Evolutionary conservation across 2,329 filamentous ascomycete species (phyloP).

Genomic region (Penicillium griseofulvum): DNA sequence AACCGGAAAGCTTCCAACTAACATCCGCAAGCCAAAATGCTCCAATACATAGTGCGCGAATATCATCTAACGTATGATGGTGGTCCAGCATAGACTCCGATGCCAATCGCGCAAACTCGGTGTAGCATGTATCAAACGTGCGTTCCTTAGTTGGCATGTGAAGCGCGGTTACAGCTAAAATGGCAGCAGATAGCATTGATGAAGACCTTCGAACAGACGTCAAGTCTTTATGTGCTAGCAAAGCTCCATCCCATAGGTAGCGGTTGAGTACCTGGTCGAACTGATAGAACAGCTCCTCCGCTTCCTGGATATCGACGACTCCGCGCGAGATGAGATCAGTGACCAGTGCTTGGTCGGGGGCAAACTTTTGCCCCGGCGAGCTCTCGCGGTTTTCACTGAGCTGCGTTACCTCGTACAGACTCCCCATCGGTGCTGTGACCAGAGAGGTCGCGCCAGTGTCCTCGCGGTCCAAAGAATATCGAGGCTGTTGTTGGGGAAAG

Average conservation of each 20-base stretch:
- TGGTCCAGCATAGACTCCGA: constrained; percentile 54
- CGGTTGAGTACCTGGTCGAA: constrained; percentile 44
- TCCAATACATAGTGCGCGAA: constrained; percentile 54
- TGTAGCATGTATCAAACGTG: constrained; percentile 50
- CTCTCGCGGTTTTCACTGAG: constrained; percentile 38
- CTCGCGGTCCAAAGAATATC: constrained; percentile 38
- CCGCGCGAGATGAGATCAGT: constrained; percentile 54
- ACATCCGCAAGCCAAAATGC: constrained; percentile 58
- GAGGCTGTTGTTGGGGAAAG: constrained; percentile 28
- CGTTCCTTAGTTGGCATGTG: constrained; percentile 49
- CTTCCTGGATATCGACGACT: constrained; percentile 44
- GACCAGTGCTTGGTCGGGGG: constrained; percentile 35
- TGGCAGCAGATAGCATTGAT: constrained; percentile 41
- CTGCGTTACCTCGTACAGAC: constrained; percentile 51
- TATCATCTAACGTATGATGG: constrained; percentile 51
- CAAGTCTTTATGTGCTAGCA: constrained; percentile 47
- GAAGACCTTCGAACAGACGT: constrained; percentile 49
- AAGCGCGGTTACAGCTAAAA: constrained; percentile 52
- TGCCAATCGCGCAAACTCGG: constrained; percentile 53
- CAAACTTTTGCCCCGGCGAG: constrained; percentile 32
- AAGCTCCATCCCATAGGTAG: constrained; percentile 45
- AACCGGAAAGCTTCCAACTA: constrained; percentile 48
- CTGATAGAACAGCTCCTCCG: constrained; percentile 43
- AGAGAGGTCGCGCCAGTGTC: constrained; percentile 37
- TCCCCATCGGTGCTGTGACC: constrained; percentile 48